phyloP scores from a whole-genome alignment of 1,139 yeast species.

The Lodderomyces margitis region DNA sequence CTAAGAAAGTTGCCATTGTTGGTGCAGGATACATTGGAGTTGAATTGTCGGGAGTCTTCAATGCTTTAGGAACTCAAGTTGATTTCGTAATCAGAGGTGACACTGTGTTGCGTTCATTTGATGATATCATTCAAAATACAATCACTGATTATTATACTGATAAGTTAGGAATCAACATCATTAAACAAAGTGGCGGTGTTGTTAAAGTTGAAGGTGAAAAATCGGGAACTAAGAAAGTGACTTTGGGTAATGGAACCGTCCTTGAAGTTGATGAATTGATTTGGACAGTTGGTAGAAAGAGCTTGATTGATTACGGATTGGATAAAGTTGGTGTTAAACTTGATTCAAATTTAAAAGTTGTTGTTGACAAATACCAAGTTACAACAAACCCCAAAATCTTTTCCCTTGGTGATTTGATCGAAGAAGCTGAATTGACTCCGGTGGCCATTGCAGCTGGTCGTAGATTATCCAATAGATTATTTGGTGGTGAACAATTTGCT shows the following conservation, averaged over 20 bases:
- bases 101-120: conserved; percentile 84
- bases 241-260: conserved; percentile 50
- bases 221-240: conserved; percentile 62
- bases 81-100: conserved; percentile 89
- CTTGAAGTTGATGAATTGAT: conserved; percentile 76
- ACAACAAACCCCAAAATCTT: conserved; percentile 70
- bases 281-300: conserved; percentile 93
- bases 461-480: conserved; percentile 83
- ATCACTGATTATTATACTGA: conserved; percentile 77
- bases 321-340: conserved; percentile 71
- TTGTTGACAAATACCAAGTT: conserved; percentile 85
- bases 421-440: conserved; percentile 91
- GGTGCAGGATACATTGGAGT: conserved; percentile 99
- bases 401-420: conserved; percentile 92
- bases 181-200: conserved; percentile 62
- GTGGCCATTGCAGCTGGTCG: conserved; percentile 99
- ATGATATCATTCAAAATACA: conserved; percentile 72
- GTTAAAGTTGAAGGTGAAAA: conserved; percentile 56
- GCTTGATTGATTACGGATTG: conserved; percentile 70
- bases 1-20: conserved; percentile 87
- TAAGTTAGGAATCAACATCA: conserved; percentile 73
- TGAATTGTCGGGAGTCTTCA: conserved; percentile 92
- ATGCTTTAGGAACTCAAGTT: conserved; percentile 84
- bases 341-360: conserved; percentile 56
- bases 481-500: conserved; percentile 72